Evolutionary conservation across 805 yeast genomes (phyloP).

Genomic region (Wickerhamiella musiphila): DNA sequence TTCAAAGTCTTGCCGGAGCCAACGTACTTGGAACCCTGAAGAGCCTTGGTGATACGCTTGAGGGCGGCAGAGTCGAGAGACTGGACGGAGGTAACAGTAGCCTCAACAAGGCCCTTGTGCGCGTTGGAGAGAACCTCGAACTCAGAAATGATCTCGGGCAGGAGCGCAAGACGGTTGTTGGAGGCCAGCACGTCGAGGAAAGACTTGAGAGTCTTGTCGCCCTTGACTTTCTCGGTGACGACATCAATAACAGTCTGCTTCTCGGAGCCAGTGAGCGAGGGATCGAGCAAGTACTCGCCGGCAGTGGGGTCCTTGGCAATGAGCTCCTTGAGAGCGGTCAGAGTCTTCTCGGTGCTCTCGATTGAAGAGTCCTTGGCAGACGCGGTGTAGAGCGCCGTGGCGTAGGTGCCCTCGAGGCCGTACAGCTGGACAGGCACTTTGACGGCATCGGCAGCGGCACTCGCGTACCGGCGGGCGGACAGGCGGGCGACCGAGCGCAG

Average conservation of each 20-base stretch:
- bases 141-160: slow-evolving; percentile 48
- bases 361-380: slow-evolving; percentile 67
- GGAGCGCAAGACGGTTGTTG: slow-evolving; percentile 75
- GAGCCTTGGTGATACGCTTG: slow-evolving; percentile 60
- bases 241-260: slow-evolving; percentile 53
- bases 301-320: slow-evolving; percentile 49
- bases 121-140: slow-evolving; percentile 72
- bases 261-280: slow-evolving; percentile 62
- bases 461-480: slow-evolving; percentile 1
- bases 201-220: slow-evolving; percentile 61
- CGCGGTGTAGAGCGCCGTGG: slow-evolving; percentile 84
- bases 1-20: slow-evolving; percentile 76
- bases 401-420: slow-evolving; percentile 95
- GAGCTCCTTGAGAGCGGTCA: slow-evolving; percentile 37
- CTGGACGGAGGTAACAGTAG: slow-evolving; percentile 72
- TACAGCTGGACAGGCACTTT: slow-evolving; percentile 86
- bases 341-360: slow-evolving; percentile 50
- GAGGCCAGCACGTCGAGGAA: slow-evolving; percentile 75
- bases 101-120: slow-evolving; percentile 80
- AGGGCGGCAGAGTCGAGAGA: slow-evolving; percentile 69
- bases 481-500: neutral
- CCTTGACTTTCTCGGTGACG: slow-evolving; percentile 29
- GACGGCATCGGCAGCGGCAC: slow-evolving; percentile 18
- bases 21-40: slow-evolving; percentile 61
- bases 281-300: slow-evolving; percentile 48